phyloP scores from a whole-genome alignment of 1,139 yeast species.

The Kodamaea sp. region DNA sequence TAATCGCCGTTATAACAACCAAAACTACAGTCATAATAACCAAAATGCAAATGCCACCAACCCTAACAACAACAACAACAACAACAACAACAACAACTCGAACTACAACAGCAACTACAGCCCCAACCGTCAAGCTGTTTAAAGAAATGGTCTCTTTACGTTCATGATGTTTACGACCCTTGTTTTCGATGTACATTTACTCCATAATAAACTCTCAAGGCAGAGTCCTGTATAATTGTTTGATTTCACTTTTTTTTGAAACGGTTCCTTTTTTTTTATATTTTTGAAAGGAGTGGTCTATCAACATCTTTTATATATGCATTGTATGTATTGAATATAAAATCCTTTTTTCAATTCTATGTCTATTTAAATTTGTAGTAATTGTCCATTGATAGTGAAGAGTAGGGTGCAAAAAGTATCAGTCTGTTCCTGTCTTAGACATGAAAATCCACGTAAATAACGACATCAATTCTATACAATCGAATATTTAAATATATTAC shows the following conservation, averaged over 20 bases:
- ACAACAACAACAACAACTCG: constrained; percentile 6
- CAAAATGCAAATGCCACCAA: constrained; percentile 2
- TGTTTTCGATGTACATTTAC: too few species aligned
- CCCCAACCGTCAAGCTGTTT: constrained; percentile 13
- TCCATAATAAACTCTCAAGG: too few species aligned
- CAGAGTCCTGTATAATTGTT: too few species aligned
- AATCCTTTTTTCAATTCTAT: too few species aligned
- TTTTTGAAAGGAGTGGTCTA: constrained; percentile 5
- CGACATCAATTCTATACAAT: too few species aligned
- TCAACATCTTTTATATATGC: constrained; percentile 1
- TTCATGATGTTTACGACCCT: constrained; percentile 3
- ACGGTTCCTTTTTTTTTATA: constrained; percentile 4
- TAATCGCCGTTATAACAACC: constrained; percentile 12
- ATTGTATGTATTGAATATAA: background rate
- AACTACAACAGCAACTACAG: constrained; percentile 8
- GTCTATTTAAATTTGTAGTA: too few species aligned
- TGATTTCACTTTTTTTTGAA: too few species aligned
- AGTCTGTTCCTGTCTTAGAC: too few species aligned
- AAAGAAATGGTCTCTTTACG: constrained; percentile 4
- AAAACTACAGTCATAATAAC: background rate
- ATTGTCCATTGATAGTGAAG: too few species aligned
- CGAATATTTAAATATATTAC: too few species aligned
- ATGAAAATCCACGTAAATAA: too few species aligned
- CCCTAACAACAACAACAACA: constrained; percentile 5
- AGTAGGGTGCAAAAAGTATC: too few species aligned